Evolutionary conservation across 192 early-diverging fungal species (phyloP), one percentile per base, ranked within the genome.

Genomic region (Coemansia sp.): DNA sequence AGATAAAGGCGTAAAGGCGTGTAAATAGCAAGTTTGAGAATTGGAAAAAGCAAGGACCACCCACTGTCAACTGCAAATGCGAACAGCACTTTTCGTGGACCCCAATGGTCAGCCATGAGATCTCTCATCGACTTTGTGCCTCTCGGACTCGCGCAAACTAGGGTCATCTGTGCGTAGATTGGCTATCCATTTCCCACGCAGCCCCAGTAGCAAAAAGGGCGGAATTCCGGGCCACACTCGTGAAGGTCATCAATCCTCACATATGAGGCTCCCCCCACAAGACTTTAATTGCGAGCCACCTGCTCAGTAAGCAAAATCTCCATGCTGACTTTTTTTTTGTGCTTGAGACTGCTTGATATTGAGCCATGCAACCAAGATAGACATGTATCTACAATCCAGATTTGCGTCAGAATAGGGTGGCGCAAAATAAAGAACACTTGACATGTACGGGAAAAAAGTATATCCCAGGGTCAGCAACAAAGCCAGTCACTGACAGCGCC

Each of bases 271-370:
- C 49, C n/a, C 49, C 9, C 47, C 47, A 49, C 49, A n/a, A 52
- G 49, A 52, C 10, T 9, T 52, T 52, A 52, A 52, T 52, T 52
- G 49, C 49, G n/a, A 52, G 49, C 49, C 49, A 52, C 22, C 49
- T 52, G 49, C 20, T 52, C 49, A 24, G 49, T 22, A 8, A 36
- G 36, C 36, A 36, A 8, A 5, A 36, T 36, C 6, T 8, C 36
- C 36, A 36, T 8, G 43, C 43, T 44, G 43, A 44, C 12, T 44
- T 44, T 44, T 24, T 24, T 24, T 44, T 18, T 16, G 16, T 44
- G 36, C 36, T 36, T 36, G 8, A 36, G 36, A 36, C 36, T 36
- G 36, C 36, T 36, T 36, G 36, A 36, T 8, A 44, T 12, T 44
- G 42, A 44, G 42, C 42, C 42, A 44, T 10, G 42, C 42, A 16